These are phyloP conservation scores for Guyanaporus albipodus DNA, from an alignment of 768 basidiomycete species.

Conservation along the genomic window DNA sequence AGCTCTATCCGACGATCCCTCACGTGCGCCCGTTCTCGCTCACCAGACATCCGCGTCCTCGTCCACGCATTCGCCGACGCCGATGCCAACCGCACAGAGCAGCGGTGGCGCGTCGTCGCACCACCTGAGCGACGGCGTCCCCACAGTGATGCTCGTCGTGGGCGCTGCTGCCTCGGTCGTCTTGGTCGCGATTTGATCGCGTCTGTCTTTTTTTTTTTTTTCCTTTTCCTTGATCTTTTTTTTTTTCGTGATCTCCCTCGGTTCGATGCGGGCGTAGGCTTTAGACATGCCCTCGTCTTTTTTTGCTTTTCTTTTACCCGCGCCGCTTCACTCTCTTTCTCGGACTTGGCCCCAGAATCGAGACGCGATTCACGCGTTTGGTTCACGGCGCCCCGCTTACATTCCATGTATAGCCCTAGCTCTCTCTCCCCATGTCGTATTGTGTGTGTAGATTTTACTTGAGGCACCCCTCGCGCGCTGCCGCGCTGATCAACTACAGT, in stretches of 20 bases:
- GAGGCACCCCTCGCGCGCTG: too few relatives aligned
- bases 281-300: background rate
- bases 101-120: constrained; percentile 14
- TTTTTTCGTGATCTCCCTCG: too few relatives aligned
- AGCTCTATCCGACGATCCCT: too few relatives aligned
- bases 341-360: constrained; percentile 1
- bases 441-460: too few relatives aligned
- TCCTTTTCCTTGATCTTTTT: background rate
- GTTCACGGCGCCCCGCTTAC: too few relatives aligned
- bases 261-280: background rate
- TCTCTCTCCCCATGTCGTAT: too few relatives aligned
- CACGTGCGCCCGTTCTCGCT: too few relatives aligned
- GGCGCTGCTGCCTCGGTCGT: constrained; percentile 2
- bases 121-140: constrained; percentile 5
- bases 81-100: background rate
- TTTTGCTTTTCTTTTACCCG: background rate
- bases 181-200: constrained; percentile 1
- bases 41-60: too few relatives aligned
- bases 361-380: background rate
- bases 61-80: too few relatives aligned
- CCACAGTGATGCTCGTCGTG: constrained; percentile 2
- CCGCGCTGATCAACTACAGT: too few relatives aligned
- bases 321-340: background rate
- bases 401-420: too few relatives aligned
- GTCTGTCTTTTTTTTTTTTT: too few relatives aligned